These are phyloP conservation scores for Pseudopithomyces maydicus DNA, from an alignment of 2,329 filamentous ascomycete genomes.

Conservation along the genomic window DNA sequence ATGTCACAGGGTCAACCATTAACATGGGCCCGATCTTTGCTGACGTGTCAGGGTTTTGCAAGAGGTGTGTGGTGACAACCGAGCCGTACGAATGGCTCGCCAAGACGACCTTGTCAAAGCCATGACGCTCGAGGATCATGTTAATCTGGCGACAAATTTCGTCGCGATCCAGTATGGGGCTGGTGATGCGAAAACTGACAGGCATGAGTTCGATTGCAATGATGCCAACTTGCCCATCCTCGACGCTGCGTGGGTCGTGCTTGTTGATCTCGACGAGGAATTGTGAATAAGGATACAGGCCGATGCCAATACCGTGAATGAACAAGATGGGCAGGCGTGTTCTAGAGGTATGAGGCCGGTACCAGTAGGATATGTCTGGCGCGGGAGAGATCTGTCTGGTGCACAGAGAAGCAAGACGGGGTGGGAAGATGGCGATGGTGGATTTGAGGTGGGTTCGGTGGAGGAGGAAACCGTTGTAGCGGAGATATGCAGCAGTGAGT, in stretches of 20 bases:
- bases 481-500: constrained; percentile 48
- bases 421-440: constrained; percentile 62
- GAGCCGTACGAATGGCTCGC: constrained; percentile 68
- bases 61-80: constrained; percentile 65
- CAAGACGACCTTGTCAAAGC: constrained; percentile 64
- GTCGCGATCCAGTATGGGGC: constrained; percentile 55
- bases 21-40: constrained; percentile 55
- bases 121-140: constrained; percentile 62
- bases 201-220: constrained; percentile 70
- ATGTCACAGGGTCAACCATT: constrained; percentile 67
- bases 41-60: constrained; percentile 55
- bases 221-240: constrained; percentile 61
- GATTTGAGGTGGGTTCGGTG: constrained; percentile 52
- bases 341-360: constrained; percentile 65
- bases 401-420: constrained; percentile 58
- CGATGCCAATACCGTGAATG: constrained; percentile 73
- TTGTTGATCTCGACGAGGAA: constrained; percentile 61
- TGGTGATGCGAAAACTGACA: constrained; percentile 66
- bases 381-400: constrained; percentile 56
- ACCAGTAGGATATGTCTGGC: constrained; percentile 65
- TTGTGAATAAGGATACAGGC: constrained; percentile 65
- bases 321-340: constrained; percentile 66
- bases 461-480: constrained; percentile 58
- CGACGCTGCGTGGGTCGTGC: constrained; percentile 22
- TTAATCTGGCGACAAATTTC: constrained; percentile 63